Base-by-base conservation (phyloP, 805 yeast species). In the Nakazawaea ambrosiae region DNA sequence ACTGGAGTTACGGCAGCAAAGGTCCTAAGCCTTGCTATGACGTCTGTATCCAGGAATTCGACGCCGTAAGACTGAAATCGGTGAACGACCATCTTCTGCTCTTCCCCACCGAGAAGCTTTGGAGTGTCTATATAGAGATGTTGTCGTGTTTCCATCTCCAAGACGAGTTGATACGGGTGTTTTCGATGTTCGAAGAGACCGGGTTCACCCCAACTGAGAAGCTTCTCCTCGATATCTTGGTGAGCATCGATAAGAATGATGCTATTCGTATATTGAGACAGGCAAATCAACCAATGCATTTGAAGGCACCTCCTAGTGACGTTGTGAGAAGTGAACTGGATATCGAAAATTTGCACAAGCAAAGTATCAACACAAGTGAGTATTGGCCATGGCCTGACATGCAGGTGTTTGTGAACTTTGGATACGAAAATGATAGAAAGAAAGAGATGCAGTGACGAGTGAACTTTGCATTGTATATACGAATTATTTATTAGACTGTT, bases 301-400 rank as follows among this genome's bases (percentile, higher is more conserved):
- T 19, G 5, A 8, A 20, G 8, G n/a, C 14, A 14, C 16, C 14
- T n/a, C 20, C 28, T n/a, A 6, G 15, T 14, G 14, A 18, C 5
- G 29, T 8, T 5, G 25, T 36, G 8, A 30, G 19, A 20, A 31
- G 39, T 31, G 39, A 36, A 25, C n/a, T 23, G 19, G 39, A 30
- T 8, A 12, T 29, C 5, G 14, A 16, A 14, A 24, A n/a, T 14
- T 5, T 14, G 9, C 11, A 20, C 20, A 18, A 28, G 7, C 22
- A 24, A 1, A 20, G 15, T 5, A 14, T 12, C 7, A 4, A 18
- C 7, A 15, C 11, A 18, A 18, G 14, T 11, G 23, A 24, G 12
- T 17, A 19, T 11, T 37, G 40, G 40, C 40, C 40, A 20, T 37
- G 40, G 40, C 40, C 40, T 4, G 26, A 17, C n/a, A 36, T 32